Conservation (phyloP, 2,329 filamentous ascomycete species). For the Moelleriella libera region DNA sequence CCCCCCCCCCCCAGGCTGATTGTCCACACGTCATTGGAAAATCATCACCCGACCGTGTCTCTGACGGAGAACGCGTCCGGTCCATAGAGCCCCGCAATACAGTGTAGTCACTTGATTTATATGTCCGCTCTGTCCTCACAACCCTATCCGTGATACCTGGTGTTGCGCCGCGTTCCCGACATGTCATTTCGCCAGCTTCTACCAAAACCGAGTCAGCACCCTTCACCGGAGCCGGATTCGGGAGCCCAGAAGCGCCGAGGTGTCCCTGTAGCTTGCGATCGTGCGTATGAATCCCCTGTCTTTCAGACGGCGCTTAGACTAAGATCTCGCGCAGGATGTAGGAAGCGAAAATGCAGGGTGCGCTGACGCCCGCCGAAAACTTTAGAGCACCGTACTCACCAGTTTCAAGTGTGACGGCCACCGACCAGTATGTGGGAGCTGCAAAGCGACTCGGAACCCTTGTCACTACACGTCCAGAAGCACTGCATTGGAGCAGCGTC, state of each 20-base stretch:
- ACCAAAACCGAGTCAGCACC: background rate
- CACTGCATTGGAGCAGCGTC: background rate
- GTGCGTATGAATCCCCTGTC: background rate
- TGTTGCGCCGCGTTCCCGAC: too few species aligned
- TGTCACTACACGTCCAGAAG: slow-evolving; percentile 1
- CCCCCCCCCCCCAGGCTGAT: too few species aligned
- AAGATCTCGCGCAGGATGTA: slow-evolving; percentile 2
- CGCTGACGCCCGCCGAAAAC: background rate
- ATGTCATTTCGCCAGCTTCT: background rate
- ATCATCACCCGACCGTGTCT: too few species aligned
- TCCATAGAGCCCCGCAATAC: too few species aligned
- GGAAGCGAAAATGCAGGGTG: slow-evolving; percentile 4
- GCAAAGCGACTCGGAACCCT: background rate
- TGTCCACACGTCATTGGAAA: too few species aligned
- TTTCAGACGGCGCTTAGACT: background rate
- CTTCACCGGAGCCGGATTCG: background rate
- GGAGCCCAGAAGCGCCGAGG: background rate
- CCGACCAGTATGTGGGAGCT: slow-evolving; percentile 1
- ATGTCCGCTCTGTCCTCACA: too few species aligned
- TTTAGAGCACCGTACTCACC: background rate
- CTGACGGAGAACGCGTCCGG: too few species aligned
- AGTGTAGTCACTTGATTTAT: too few species aligned
- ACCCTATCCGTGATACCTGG: too few species aligned
- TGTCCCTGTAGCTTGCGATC: background rate
- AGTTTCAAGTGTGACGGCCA: slow-evolving; percentile 5